phyloP scores from a whole-genome alignment of 805 yeast species.

The Lipomyces yamadae region DNA sequence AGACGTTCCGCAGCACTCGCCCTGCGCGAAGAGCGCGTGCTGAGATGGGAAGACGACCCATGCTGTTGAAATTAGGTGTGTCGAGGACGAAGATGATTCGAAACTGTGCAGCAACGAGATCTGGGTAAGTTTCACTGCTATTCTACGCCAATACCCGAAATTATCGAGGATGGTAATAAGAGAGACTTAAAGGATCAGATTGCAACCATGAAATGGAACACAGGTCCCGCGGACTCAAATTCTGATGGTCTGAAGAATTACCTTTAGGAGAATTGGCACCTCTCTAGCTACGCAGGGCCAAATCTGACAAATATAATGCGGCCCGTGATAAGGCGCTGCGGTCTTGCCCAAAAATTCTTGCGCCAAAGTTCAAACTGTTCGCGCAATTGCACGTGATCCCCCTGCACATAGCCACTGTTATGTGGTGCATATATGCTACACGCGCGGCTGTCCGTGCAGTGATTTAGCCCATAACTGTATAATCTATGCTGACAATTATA shows the following conservation, averaged over 20 bases:
- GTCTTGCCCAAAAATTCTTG: background rate
- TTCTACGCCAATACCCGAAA: background rate
- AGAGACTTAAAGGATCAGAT: background rate
- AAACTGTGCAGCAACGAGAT: background rate
- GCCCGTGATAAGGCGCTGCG: background rate
- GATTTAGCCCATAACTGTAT: background rate
- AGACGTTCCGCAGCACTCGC: slow-evolving; percentile 8
- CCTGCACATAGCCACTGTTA: background rate
- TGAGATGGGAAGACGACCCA: slow-evolving; percentile 12
- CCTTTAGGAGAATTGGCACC: too few relatives aligned
- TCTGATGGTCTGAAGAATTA: background rate
- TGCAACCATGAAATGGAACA: background rate
- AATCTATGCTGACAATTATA: background rate
- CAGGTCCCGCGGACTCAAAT: background rate
- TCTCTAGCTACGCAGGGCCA: too few relatives aligned
- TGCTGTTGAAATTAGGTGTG: background rate
- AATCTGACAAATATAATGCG: background rate
- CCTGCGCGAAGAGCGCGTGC: background rate
- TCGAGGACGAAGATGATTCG: background rate
- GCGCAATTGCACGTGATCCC: slow-evolving; percentile 31
- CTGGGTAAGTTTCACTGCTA: background rate
- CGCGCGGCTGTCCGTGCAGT: fast-evolving
- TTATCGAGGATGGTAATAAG: background rate
- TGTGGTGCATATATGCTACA: background rate
- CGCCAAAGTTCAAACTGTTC: slow-evolving; percentile 6